These are phyloP conservation scores for Phytophthora pisi DNA, from an alignment of 352 stramenopile genomes.

Conservation along the genomic window DNA sequence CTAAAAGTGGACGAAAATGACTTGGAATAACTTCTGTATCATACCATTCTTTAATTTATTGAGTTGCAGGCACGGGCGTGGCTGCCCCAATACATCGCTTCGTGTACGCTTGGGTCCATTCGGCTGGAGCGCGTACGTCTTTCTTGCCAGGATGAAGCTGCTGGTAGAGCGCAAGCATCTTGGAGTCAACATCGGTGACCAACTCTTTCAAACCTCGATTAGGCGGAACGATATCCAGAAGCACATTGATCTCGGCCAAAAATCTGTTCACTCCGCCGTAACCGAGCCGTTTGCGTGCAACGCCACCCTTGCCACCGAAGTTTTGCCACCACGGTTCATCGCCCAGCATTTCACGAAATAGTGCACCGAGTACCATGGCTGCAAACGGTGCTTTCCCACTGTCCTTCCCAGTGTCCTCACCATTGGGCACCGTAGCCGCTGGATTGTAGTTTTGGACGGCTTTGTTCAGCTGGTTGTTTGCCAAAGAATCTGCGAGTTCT, in stretches of 20 bases:
- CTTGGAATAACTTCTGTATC: background rate
- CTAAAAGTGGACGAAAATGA: too few species aligned
- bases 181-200: slow-evolving; percentile 42
- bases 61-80: background rate
- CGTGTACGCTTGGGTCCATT: slow-evolving; percentile 37
- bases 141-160: slow-evolving; percentile 69
- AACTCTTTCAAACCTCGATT: slow-evolving; percentile 44
- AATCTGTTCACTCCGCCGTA: slow-evolving; percentile 74
- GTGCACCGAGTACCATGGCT: slow-evolving; percentile 51
- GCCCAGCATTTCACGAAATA: slow-evolving; percentile 63
- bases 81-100: slow-evolving; percentile 22
- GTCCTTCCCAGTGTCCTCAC: slow-evolving; percentile 8
- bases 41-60: slow-evolving; percentile 14
- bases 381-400: slow-evolving; percentile 37
- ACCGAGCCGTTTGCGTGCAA: slow-evolving; percentile 50
- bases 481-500: slow-evolving; percentile 47
- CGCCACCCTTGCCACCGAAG: slow-evolving; percentile 36
- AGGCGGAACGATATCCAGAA: slow-evolving; percentile 44
- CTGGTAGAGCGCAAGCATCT: slow-evolving; percentile 55
- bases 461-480: slow-evolving; percentile 69
- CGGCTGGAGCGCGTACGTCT: slow-evolving; percentile 24
- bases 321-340: slow-evolving; percentile 71
- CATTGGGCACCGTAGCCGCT: slow-evolving; percentile 8
- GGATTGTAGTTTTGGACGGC: slow-evolving; percentile 40
- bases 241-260: slow-evolving; percentile 61